Evolutionary conservation across 345 rosid genomes (phyloP).

Genomic region (Citrus medica): DNA sequence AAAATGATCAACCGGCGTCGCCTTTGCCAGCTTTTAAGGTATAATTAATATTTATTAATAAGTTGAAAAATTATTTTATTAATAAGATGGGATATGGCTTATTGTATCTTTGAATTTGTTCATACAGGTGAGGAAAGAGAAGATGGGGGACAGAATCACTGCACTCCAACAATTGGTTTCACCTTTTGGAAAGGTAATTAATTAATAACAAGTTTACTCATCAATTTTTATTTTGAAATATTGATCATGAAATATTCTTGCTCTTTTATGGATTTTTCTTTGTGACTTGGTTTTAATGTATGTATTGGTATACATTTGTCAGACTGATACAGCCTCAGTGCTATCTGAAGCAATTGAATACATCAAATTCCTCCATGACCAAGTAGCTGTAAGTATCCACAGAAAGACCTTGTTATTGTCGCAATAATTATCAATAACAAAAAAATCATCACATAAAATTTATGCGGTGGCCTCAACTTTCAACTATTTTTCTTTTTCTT

Average conservation of each 20-base stretch:
- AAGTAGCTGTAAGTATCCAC: slow-evolving; percentile 70
- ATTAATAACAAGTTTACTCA: not conserved
- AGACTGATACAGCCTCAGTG: slow-evolving; percentile 99
- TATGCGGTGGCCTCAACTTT: slow-evolving; percentile 4
- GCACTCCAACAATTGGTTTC: slow-evolving; percentile 99
- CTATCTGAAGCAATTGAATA: slow-evolving; percentile 96
- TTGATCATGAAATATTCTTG: slow-evolving; percentile 1
- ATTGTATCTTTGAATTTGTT: slow-evolving; percentile 2
- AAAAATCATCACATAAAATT: not conserved
- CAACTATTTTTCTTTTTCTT: not conserved
- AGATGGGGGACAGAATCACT: slow-evolving; percentile 99
- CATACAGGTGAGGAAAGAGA: slow-evolving; percentile 91
- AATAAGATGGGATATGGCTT: not conserved
- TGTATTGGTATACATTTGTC: slow-evolving; percentile 15
- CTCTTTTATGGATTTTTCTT: not conserved
- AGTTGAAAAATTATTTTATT: not conserved
- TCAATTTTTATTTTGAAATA: slow-evolving; percentile 17
- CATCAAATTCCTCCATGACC: slow-evolving; percentile 95
- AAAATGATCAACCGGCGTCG: slow-evolving; percentile 64
- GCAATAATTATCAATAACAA: slow-evolving; percentile 10
- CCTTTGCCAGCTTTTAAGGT: slow-evolving; percentile 96
- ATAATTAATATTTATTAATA: not conserved
- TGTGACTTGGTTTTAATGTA: not conserved
- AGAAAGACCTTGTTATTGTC: slow-evolving; percentile 3
- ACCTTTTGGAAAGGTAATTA: slow-evolving; percentile 96